Evolutionary conservation across 2,329 filamentous ascomycete species (phyloP).

Genomic region (Zymoseptoria passerinii): DNA sequence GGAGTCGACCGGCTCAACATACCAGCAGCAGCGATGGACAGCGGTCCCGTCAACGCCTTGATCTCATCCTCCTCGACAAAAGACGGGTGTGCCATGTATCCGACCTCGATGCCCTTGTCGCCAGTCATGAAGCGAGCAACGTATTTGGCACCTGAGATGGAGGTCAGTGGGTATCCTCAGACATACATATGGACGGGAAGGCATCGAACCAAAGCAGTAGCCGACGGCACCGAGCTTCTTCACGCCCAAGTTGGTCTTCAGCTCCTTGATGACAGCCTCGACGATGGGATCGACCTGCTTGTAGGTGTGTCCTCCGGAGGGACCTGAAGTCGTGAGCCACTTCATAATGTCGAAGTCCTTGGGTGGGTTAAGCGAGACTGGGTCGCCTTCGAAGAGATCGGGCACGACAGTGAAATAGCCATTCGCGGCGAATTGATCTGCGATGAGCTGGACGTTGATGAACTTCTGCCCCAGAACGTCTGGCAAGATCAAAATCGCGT

Average conservation of each 20-base stretch:
- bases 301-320: constrained; percentile 32
- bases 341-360: constrained; percentile 42
- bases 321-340: constrained; percentile 38
- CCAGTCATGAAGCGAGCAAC: constrained; percentile 53
- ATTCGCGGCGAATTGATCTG: constrained; percentile 66
- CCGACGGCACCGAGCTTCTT: constrained; percentile 40
- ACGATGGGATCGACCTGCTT: constrained; percentile 47
- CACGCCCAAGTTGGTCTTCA: constrained; percentile 43
- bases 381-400: constrained; percentile 62
- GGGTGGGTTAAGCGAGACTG: constrained; percentile 47
- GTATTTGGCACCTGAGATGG: constrained; percentile 47
- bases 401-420: constrained; percentile 62
- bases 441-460: constrained; percentile 49
- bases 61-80: constrained; percentile 60
- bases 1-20: constrained; percentile 6
- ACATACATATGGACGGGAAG: neutral
- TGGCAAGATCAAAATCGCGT: constrained; percentile 49
- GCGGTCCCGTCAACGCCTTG: constrained; percentile 46
- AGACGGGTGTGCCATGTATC: constrained; percentile 67
- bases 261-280: constrained; percentile 39
- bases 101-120: constrained; percentile 54
- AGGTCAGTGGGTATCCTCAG: neutral
- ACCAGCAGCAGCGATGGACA: constrained; percentile 56
- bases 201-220: constrained; percentile 23
- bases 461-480: constrained; percentile 53